phyloP scores from a whole-genome alignment of 2,329 filamentous ascomycete genomes.

The Fonsecaea pugnacius region DNA sequence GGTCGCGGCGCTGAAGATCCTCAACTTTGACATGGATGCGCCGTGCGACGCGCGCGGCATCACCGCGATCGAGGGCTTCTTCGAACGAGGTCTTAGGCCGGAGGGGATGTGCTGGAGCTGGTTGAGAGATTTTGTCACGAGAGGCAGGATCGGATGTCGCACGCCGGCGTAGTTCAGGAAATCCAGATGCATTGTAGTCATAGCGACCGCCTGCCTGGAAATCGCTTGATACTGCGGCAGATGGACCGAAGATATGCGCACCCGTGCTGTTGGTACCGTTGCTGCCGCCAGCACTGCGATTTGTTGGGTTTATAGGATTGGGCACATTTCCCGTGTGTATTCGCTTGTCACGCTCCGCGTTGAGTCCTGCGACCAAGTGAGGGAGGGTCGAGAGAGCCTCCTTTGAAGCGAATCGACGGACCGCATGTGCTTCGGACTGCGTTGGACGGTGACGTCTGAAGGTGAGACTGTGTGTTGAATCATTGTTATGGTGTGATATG shows the following conservation, averaged over 20 bases:
- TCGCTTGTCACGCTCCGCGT: slow-evolving; percentile 29
- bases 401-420: slow-evolving; percentile 20
- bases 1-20: slow-evolving; percentile 23
- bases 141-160: slow-evolving; percentile 23
- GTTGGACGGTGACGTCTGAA: slow-evolving; percentile 27
- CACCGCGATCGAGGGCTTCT: slow-evolving; percentile 27
- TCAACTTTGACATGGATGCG: slow-evolving; percentile 28
- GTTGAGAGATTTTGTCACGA: slow-evolving; percentile 6
- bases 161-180: slow-evolving; percentile 19
- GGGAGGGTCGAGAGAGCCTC: slow-evolving; percentile 24
- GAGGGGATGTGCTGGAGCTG: slow-evolving; percentile 18
- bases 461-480: slow-evolving; percentile 11
- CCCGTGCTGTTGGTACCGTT: slow-evolving; percentile 7
- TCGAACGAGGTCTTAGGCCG: slow-evolving; percentile 29
- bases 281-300: background rate
- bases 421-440: slow-evolving; percentile 26
- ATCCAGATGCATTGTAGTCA: slow-evolving; percentile 13
- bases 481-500: slow-evolving; percentile 13
- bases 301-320: slow-evolving; percentile 4
- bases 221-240: slow-evolving; percentile 14
- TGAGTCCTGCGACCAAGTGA: slow-evolving; percentile 30
- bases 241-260: slow-evolving; percentile 24
- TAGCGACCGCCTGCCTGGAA: slow-evolving; percentile 25
- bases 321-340: slow-evolving; percentile 2
- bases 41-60: slow-evolving; percentile 26